These are phyloP conservation scores for Phascolomyces articulosus DNA, from an alignment of 371 early-diverging fungal genomes.

Conservation along the genomic window DNA sequence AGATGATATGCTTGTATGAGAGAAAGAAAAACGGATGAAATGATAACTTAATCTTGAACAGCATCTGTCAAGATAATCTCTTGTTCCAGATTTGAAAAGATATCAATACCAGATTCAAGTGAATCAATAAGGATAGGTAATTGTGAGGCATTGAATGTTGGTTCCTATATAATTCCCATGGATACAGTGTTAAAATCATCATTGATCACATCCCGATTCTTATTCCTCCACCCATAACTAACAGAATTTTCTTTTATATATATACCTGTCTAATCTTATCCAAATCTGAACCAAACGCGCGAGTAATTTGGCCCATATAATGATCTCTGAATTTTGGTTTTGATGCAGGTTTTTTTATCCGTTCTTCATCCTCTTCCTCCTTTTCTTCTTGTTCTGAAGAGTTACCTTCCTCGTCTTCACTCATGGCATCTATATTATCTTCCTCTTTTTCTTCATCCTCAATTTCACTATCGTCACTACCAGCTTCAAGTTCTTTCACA, in stretches of 20 bases:
- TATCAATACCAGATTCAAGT: conserved; percentile 50
- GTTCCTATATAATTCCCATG: conserved; percentile 38
- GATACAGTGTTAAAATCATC: too few relatives aligned
- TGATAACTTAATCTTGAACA: conserved; percentile 13
- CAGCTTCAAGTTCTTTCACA: conserved; percentile 27
- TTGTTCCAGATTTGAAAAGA: conserved; percentile 43
- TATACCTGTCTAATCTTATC: conserved; percentile 50
- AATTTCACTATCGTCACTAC: conserved; percentile 11
- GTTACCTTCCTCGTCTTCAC: conserved; percentile 9
- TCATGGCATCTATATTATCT: conserved; percentile 14
- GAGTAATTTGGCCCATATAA: conserved; percentile 47
- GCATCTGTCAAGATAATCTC: conserved; percentile 37
- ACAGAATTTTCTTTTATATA: too few relatives aligned
- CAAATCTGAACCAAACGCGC: conserved; percentile 48
- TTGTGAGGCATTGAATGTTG: conserved; percentile 34
- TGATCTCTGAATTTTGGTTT: conserved; percentile 35
- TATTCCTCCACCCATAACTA: too few relatives aligned
- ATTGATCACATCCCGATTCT: neutral
- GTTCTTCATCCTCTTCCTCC: conserved; percentile 16
- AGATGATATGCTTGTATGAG: too few relatives aligned
- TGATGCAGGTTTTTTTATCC: conserved; percentile 11
- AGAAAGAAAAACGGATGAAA: neutral
- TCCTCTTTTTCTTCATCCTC: conserved; percentile 25
- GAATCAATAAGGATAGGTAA: conserved; percentile 48
- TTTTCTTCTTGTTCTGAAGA: conserved; percentile 11